A percentile compares a stretch with the other conserved stretches of the same genome.
Conservation (phyloP, 2,329 filamentous ascomycete genomes). For the Fusarium duplospermum region DNA sequence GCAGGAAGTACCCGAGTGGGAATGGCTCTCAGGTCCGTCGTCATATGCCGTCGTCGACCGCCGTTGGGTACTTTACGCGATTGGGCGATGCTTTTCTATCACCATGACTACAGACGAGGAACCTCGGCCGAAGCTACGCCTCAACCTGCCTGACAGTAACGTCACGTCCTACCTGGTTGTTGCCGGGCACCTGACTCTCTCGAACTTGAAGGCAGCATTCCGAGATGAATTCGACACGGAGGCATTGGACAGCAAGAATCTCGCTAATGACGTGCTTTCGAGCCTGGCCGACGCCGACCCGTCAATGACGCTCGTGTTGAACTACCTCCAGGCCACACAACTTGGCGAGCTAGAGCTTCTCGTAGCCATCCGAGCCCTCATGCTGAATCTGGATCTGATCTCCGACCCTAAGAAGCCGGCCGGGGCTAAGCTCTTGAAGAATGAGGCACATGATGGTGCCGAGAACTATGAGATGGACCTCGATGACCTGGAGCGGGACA, state of each 20-base stretch:
- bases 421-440: constrained; percentile 48
- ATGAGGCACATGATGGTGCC: constrained; percentile 43
- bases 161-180: constrained; percentile 69
- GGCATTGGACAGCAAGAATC: constrained; percentile 56
- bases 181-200: constrained; percentile 69
- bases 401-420: constrained; percentile 53
- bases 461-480: constrained; percentile 64
- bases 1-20: constrained; percentile 60
- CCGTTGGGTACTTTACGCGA: constrained; percentile 72
- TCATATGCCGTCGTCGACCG: constrained; percentile 69
- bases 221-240: constrained; percentile 60
- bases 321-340: constrained; percentile 73
- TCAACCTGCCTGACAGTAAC: constrained; percentile 63
- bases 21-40: constrained; percentile 57
- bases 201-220: constrained; percentile 70
- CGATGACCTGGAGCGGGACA: constrained; percentile 71
- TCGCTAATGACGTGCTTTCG: constrained; percentile 71
- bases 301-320: constrained; percentile 73
- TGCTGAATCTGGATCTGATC: constrained; percentile 75
- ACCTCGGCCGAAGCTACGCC: constrained; percentile 46
- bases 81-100: constrained; percentile 71
- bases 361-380: constrained; percentile 72
- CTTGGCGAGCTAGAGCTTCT: constrained; percentile 75
- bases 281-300: constrained; percentile 75
- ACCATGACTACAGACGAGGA: constrained; percentile 56